Evolutionary conservation across 2,329 filamentous ascomycete genomes (phyloP), one percentile per base, ranked within the genome.

Genomic region (Chaetomium sp.): DNA sequence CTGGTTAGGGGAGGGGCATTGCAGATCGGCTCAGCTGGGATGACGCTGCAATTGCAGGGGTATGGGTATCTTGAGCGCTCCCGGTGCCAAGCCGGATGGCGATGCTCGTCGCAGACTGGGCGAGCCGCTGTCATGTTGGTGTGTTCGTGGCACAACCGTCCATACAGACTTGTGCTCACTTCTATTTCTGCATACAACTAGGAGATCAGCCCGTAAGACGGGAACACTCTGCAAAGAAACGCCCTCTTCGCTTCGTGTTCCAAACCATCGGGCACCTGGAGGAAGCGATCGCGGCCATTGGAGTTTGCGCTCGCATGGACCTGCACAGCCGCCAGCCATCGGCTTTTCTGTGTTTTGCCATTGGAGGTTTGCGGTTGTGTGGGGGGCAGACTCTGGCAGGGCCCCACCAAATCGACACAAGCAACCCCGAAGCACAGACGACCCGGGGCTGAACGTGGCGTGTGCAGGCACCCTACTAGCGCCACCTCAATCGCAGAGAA

Each of bases 41-140:
- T 70, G 68, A 70, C 68, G 68, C 68, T 60, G 65, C 62, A 57
- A 3, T 23, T 54, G 58, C 67, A 69, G 60, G 68, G 68, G 38
- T 68, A 10, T 45, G 35, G 31, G 23, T 16, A 38, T n/a, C n/a
- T n/a, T n/a, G n/a, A 23, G 29, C 16, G 45, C 33, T 35, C 31
- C 57, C 25, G 23, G 33, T 35, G 65, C 65, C 63, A 67, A 66
- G 67, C 3, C 19, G 16, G 42, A 25, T 35, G 57, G 47, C 60
- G 50, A 62, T 57, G 63, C 65, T 60, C 56, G 38, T 31, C 58
- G 35, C 29, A 62, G 60, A 59, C 63, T 57, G 63, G 60, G 57
- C 57, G 53, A 63, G 62, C 53, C 60, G 35, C 29, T 55, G 10
- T 33, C 47, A 13, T 53, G 50, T 25, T 53, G 27, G 13, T 29